phyloP scores from a whole-genome alignment of 306 rosid species.

The Lathyrus tuberosus region DNA sequence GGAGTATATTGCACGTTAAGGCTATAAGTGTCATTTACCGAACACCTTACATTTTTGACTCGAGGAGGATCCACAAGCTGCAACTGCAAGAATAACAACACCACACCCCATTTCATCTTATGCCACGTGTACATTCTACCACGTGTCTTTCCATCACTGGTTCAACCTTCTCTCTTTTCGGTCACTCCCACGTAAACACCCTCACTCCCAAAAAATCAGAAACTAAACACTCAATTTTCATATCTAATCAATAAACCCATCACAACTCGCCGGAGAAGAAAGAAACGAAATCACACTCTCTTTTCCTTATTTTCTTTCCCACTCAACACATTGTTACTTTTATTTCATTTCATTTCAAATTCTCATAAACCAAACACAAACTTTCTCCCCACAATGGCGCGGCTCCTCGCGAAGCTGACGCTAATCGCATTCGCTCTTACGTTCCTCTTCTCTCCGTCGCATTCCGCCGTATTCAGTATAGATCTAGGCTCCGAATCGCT shows the following conservation, averaged over 20 bases:
- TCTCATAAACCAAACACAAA: slow-evolving; percentile 6
- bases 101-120: background rate
- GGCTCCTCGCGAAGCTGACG: slow-evolving; percentile 53
- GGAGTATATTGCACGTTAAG: background rate
- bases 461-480: slow-evolving; percentile 87
- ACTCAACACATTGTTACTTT: no score
- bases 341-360: no score
- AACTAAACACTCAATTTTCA: background rate
- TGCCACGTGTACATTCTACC: slow-evolving; percentile 37
- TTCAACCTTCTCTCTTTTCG: background rate
- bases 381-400: slow-evolving; percentile 56
- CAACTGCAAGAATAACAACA: slow-evolving; percentile 36
- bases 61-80: background rate
- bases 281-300: background rate
- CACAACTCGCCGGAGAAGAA: slow-evolving; percentile 31
- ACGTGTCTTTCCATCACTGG: slow-evolving; percentile 16
- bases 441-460: slow-evolving; percentile 60
- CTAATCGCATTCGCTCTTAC: slow-evolving; percentile 44
- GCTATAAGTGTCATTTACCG: background rate
- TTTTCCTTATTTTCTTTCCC: no score
- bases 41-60: background rate
- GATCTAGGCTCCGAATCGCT: slow-evolving; percentile 96
- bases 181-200: slow-evolving; percentile 51
- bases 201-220: background rate
- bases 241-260: slow-evolving; percentile 3